phyloP scores from a whole-genome alignment of 2,329 filamentous ascomycete genomes.

The Clarireedia homoeocarpa region DNA sequence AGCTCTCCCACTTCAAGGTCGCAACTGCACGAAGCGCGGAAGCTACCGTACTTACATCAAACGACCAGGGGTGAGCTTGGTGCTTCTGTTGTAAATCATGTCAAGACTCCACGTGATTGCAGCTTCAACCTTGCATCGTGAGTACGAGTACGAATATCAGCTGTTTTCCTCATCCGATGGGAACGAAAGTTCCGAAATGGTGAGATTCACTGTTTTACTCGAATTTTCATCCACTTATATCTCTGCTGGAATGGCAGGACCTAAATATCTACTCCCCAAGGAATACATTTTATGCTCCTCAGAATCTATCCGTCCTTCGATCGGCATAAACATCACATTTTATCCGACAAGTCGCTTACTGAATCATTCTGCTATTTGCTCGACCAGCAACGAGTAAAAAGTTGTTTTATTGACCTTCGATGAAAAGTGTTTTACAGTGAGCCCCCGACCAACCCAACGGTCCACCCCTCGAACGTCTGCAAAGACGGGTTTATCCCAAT shows the following conservation, averaged over 20 bases:
- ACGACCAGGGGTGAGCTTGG: constrained; percentile 6
- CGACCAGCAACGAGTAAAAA: constrained; percentile 3
- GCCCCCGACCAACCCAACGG: constrained; percentile 1
- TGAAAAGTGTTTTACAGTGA: constrained; percentile 4
- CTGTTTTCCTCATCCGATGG: background rate
- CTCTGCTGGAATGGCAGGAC: too few relatives aligned
- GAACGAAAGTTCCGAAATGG: too few relatives aligned
- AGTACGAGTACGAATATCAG: background rate
- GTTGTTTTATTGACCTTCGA: constrained; percentile 1
- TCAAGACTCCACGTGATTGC: background rate
- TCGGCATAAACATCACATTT: background rate
- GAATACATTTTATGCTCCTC: background rate
- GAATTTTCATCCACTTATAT: too few relatives aligned
- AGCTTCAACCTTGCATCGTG: too few relatives aligned
- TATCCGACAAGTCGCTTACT: constrained; percentile 6
- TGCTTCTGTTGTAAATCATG: background rate
- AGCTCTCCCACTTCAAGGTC: constrained; percentile 9
- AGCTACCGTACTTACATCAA: background rate
- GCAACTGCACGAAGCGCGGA: constrained; percentile 1
- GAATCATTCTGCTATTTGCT: background rate
- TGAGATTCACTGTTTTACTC: too few relatives aligned
- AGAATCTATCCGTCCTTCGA: background rate
- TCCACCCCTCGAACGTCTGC: constrained; percentile 4
- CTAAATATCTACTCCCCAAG: background rate
- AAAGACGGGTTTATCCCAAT: constrained; percentile 8